Percentiles rank a stretch among this genome's conserved stretches.
phyloP scores from a whole-genome alignment of 2,329 filamentous ascomycete species.

The Exserohilum turcica region DNA sequence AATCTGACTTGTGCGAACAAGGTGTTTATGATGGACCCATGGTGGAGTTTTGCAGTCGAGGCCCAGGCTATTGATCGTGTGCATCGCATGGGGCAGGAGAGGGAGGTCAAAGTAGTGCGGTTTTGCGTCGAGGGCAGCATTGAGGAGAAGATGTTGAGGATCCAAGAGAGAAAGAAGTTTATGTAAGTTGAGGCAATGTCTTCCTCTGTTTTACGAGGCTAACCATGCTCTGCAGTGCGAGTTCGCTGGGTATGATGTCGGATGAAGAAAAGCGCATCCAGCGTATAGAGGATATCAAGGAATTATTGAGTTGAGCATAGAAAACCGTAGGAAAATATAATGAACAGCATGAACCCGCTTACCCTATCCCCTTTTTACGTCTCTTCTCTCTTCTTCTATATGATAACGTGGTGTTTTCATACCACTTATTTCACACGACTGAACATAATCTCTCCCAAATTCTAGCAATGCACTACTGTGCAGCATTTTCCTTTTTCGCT shows the following conservation, averaged over 20 bases:
- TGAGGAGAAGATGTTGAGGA: constrained; percentile 89
- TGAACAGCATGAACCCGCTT: too few relatives aligned
- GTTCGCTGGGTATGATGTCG: constrained; percentile 89
- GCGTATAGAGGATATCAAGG: constrained; percentile 90
- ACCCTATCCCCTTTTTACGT: too few relatives aligned
- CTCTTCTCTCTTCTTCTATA: too few relatives aligned
- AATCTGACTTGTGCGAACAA: constrained; percentile 87
- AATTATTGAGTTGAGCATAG: constrained; percentile 71
- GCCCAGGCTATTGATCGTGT: constrained; percentile 97
- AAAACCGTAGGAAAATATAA: too few relatives aligned
- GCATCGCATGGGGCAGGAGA: constrained; percentile 92
- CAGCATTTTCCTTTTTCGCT: too few relatives aligned
- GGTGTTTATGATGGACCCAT: constrained; percentile 99
- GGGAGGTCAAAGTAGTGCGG: constrained; percentile 81
- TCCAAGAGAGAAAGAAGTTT: constrained; percentile 96
- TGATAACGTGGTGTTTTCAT: too few relatives aligned
- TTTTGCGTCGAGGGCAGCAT: constrained; percentile 92
- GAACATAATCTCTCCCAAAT: too few relatives aligned
- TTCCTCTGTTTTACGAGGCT: constrained; percentile 16
- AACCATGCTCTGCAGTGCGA: constrained; percentile 67
- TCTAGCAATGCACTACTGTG: too few relatives aligned
- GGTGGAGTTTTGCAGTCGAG: constrained; percentile 98
- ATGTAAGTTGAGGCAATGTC: constrained; percentile 65
- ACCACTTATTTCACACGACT: too few relatives aligned
- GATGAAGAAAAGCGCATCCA: constrained; percentile 92